phyloP scores from a whole-genome alignment of 306 rosid genomes.

The Albizia julibrissin region DNA sequence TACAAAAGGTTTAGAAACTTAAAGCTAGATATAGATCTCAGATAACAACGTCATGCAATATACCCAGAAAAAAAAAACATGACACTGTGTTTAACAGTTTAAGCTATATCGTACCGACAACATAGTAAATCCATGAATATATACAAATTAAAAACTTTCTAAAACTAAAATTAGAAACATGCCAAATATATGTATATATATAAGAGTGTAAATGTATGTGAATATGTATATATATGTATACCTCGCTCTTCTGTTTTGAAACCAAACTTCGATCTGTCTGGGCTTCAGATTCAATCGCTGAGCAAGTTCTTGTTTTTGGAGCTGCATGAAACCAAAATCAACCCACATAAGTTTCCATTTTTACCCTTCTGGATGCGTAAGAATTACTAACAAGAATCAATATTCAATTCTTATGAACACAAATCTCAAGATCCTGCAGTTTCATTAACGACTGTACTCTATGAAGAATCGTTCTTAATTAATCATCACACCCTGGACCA shows the following conservation, averaged over 20 bases:
- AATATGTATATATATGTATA: background rate
- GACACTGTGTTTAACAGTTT: background rate
- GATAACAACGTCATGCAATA: background rate
- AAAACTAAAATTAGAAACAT: background rate
- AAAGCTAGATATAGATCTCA: background rate
- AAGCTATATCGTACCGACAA: background rate
- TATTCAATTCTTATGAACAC: background rate
- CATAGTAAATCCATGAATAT: background rate
- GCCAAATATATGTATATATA: background rate
- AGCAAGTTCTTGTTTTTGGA: constrained; percentile 22
- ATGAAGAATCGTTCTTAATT: background rate
- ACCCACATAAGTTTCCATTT: background rate
- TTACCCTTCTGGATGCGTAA: background rate
- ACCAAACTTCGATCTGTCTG: constrained; percentile 20
- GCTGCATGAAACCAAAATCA: background rate
- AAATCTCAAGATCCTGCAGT: background rate
- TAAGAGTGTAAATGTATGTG: background rate
- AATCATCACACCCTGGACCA: background rate
- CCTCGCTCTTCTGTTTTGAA: constrained; percentile 17
- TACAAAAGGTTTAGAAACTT: background rate
- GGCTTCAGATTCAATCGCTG: background rate
- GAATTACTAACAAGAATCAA: background rate
- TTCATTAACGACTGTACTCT: background rate
- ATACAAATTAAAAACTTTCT: background rate
- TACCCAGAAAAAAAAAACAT: background rate